phyloP scores from a whole-genome alignment of 495 filamentous ascomycete genomes.

The Penicillium coffeae region DNA sequence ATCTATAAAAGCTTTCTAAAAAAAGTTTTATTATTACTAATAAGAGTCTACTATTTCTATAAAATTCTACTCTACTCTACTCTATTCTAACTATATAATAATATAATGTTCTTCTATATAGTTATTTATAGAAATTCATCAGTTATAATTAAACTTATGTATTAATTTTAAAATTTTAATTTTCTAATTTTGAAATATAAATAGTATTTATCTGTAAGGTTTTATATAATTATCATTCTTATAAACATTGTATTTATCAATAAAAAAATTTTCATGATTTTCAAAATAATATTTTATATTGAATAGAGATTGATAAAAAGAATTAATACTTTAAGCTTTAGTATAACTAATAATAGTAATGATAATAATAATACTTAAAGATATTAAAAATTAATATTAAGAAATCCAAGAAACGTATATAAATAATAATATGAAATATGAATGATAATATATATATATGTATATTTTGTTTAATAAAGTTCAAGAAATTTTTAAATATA shows the following conservation, averaged over 20 bases:
- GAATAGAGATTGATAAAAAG: too few species aligned
- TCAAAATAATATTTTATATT: not conserved
- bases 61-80: not conserved
- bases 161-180: not conserved
- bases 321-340: not conserved
- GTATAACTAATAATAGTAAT: too few species aligned
- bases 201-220: not conserved
- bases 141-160: not conserved
- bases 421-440: too few species aligned
- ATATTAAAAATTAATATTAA: too few species aligned
- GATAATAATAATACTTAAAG: too few species aligned
- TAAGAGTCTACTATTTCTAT: not conserved
- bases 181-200: not conserved
- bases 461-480: too few species aligned
- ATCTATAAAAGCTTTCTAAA: too few species aligned
- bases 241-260: too few species aligned
- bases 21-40: too few species aligned
- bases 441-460: not conserved
- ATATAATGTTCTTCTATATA: not conserved
- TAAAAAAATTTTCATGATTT: not conserved
- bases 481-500: too few species aligned
- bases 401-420: too few species aligned
- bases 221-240: too few species aligned
- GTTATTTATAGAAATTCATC: not conserved
- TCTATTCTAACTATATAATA: not conserved